phyloP scores from a whole-genome alignment of 2,329 filamentous ascomycete genomes.

The Annulohypoxylon truncatum region DNA sequence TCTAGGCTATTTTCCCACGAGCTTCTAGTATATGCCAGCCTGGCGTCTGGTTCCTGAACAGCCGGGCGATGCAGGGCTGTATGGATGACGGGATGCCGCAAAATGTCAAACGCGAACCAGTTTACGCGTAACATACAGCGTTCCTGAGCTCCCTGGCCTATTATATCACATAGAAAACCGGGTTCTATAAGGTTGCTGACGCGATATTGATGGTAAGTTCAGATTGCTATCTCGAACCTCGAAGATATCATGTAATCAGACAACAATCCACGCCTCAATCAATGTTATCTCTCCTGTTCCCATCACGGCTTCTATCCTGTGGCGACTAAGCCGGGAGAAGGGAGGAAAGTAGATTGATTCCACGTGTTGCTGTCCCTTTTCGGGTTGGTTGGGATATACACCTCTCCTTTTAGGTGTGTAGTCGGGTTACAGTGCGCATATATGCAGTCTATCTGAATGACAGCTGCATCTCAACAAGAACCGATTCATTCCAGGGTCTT shows the following conservation, averaged over 20 bases:
- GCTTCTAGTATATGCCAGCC: constrained; percentile 10
- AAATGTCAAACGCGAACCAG: constrained; percentile 4
- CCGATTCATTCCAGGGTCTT: neutral
- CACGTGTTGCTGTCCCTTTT: constrained; percentile 40
- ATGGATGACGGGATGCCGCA: constrained; percentile 16
- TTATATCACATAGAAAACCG: constrained; percentile 32
- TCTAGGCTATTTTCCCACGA: constrained; percentile 25
- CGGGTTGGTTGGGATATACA: constrained; percentile 32
- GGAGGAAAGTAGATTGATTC: constrained; percentile 42
- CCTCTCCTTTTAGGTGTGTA: constrained; percentile 8
- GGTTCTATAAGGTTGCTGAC: constrained; percentile 24
- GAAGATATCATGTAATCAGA: constrained; percentile 23
- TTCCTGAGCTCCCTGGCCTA: constrained; percentile 24
- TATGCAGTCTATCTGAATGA: constrained; percentile 32
- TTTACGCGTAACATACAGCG: constrained; percentile 5
- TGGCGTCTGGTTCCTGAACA: constrained; percentile 13
- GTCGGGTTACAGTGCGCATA: constrained; percentile 25
- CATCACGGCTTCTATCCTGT: constrained; percentile 41
- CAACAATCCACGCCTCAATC: constrained; percentile 20
- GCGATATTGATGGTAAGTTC: constrained; percentile 23
- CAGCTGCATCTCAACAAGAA: constrained; percentile 36
- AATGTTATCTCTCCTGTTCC: constrained; percentile 23
- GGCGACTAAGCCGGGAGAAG: constrained; percentile 42
- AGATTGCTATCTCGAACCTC: constrained; percentile 22
- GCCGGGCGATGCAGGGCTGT: neutral